Base-by-base conservation (phyloP, 75 land plant genomes). In the Ceratopteris richardii region DNA sequence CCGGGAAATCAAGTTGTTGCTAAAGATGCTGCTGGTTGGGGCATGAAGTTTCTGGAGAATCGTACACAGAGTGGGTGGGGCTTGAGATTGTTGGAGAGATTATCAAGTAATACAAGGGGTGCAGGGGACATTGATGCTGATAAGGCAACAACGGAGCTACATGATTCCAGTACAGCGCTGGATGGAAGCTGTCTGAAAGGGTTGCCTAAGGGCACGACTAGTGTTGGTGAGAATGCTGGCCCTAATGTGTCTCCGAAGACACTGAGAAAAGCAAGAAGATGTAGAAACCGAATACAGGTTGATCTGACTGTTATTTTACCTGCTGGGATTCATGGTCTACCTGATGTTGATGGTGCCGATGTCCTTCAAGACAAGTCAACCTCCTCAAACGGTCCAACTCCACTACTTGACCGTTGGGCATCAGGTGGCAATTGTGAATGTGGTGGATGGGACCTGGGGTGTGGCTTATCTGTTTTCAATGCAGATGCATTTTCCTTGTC, bases 401-500 rank as follows among this genome's bases (percentile, higher is more conserved):
- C 85, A 29, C 61, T 88, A 61, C 71, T 81, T 9, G 63, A 85
- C 3, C 70, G 93, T 41, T 88, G 93, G 93, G 65, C 31, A 56
- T 79, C 80, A 21, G 79, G 81, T 51, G 93, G 93, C 42, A 47
- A 50, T 26, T 88, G 93, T 60, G 93, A 88, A 31, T 88, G 93
- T 80, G 89, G 93, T 51, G 86, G 93, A 36, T 88, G 93, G 93
- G 93, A 88, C 61, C 40, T 71, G 54, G 86, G 93, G 17, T 88
- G 93, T 70, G 66, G 65, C 24, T 6, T 57, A 9, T 19, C 31
- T 12, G 42, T 39, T 14, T 31, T 29, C 23, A 39, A 30, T 16
- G 14, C 39, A 33, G 59, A 57, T 12, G 9, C 42, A 1, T 2
- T 36, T 39, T 1, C 7, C 3, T 12, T 19, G 23, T 2, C 4